Evolutionary conservation across 2,329 filamentous ascomycete genomes (phyloP).

Genomic region (Monilinia fructigena): DNA sequence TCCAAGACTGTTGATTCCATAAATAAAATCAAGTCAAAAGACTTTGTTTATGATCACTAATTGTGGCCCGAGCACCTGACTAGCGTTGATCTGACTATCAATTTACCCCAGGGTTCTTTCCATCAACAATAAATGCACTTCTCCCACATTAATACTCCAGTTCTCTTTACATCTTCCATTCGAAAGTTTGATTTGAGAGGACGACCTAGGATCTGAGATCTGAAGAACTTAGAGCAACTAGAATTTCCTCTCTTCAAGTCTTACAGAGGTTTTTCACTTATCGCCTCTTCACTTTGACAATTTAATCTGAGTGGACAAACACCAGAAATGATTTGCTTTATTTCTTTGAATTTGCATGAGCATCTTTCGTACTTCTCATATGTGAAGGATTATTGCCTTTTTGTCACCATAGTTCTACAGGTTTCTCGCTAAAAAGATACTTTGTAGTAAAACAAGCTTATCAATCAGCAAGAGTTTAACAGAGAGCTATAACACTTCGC

Average conservation of each 20-base stretch:
- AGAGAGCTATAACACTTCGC: not conserved
- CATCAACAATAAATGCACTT: not conserved
- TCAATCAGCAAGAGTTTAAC: not conserved
- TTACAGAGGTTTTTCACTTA: not conserved
- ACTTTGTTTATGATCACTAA: not conserved
- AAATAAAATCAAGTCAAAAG: not conserved
- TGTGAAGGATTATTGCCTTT: not conserved
- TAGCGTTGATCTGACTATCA: not conserved
- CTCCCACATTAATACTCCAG: not conserved
- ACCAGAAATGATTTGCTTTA: not conserved
- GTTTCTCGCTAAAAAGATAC: not conserved
- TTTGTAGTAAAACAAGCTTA: too few relatives aligned
- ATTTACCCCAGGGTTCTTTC: not conserved
- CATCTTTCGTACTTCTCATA: not conserved
- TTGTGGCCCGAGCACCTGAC: slow-evolving; percentile 2
- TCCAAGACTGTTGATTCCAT: too few relatives aligned
- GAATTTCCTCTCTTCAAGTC: not conserved
- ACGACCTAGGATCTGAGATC: too few relatives aligned
- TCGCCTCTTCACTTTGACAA: too few relatives aligned
- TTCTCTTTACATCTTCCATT: not conserved
- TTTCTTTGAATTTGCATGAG: not conserved
- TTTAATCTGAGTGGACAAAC: fast-evolving
- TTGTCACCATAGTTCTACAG: not conserved
- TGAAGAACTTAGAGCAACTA: too few relatives aligned
- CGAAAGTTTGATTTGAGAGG: too few relatives aligned